phyloP scores from a whole-genome alignment of 2,329 filamentous ascomycete genomes.

The Penicillium sp. region DNA sequence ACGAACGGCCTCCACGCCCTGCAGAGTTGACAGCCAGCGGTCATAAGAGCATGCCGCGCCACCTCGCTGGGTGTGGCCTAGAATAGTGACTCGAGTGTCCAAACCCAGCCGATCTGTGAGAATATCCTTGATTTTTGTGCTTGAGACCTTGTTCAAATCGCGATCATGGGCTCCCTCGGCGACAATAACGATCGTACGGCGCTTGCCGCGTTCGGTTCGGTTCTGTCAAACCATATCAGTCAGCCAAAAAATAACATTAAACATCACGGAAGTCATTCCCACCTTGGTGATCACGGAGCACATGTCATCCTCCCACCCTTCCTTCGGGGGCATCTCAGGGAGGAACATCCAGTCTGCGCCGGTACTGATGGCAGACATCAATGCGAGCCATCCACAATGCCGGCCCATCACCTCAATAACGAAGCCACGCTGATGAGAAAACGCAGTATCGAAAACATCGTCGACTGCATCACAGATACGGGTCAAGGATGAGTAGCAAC shows the following conservation, averaged over 20 bases:
- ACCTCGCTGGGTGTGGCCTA: slow-evolving; percentile 96
- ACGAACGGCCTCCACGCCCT: slow-evolving; percentile 91
- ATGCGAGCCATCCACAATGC: slow-evolving; percentile 94
- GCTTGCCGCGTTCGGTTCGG: slow-evolving; percentile 75
- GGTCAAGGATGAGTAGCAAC: slow-evolving; percentile 88
- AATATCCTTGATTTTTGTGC: slow-evolving; percentile 78
- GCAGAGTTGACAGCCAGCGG: slow-evolving; percentile 85
- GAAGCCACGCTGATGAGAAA: slow-evolving; percentile 93
- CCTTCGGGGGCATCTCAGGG: slow-evolving; percentile 83
- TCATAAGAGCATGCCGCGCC: slow-evolving; percentile 92
- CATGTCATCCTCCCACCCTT: slow-evolving; percentile 90
- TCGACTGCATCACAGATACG: slow-evolving; percentile 96
- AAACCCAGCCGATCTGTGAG: slow-evolving; percentile 77
- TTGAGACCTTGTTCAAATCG: slow-evolving; percentile 77
- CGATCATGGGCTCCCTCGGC: slow-evolving; percentile 90
- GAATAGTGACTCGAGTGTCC: slow-evolving; percentile 89
- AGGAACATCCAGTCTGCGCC: slow-evolving; percentile 97
- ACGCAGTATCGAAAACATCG: slow-evolving; percentile 87
- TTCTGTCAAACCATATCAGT: slow-evolving; percentile 55
- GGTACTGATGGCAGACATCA: slow-evolving; percentile 93
- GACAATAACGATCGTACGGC: slow-evolving; percentile 97
- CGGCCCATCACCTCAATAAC: slow-evolving; percentile 98
- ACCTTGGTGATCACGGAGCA: slow-evolving; percentile 71
- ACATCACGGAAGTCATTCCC: slow-evolving; percentile 19
- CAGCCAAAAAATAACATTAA: neutral